Conservation (phyloP, 2,329 filamentous ascomycete species). For the Sporothrix schenckii region DNA sequence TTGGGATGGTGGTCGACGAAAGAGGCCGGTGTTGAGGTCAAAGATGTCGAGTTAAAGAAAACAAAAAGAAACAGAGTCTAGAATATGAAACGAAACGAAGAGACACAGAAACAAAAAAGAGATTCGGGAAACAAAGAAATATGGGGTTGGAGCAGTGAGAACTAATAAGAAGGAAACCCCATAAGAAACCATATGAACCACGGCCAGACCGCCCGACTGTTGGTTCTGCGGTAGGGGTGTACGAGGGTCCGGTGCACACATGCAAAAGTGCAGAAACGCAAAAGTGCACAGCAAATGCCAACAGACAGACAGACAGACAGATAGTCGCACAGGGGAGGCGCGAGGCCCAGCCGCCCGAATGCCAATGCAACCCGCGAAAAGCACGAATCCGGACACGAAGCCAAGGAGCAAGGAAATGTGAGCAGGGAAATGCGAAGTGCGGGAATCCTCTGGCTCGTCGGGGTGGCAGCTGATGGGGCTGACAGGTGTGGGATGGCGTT, state of each 20-base stretch:
- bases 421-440: not conserved
- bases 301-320: not conserved
- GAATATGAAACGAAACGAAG: constrained; percentile 5
- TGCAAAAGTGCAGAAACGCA: not conserved
- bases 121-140: not conserved
- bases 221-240: not conserved
- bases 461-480: constrained; percentile 15
- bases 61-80: not conserved
- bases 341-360: not conserved
- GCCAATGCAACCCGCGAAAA: not conserved
- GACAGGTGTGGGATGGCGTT: constrained; percentile 5
- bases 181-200: not conserved
- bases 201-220: not conserved
- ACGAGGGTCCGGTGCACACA: not conserved
- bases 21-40: not conserved
- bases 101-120: not conserved
- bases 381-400: not conserved
- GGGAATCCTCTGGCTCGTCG: no score
- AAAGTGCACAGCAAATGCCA: not conserved
- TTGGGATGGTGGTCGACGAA: not conserved
- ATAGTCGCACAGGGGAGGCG: not conserved
- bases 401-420: not conserved
- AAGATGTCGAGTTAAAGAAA: not conserved
- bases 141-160: not conserved
- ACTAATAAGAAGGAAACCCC: not conserved